Percentiles rank a stretch among this genome's conserved stretches.
These are phyloP conservation scores for Lanmaoa rubissima DNA, from an alignment of 768 basidiomycete species.

Conservation along the genomic window DNA sequence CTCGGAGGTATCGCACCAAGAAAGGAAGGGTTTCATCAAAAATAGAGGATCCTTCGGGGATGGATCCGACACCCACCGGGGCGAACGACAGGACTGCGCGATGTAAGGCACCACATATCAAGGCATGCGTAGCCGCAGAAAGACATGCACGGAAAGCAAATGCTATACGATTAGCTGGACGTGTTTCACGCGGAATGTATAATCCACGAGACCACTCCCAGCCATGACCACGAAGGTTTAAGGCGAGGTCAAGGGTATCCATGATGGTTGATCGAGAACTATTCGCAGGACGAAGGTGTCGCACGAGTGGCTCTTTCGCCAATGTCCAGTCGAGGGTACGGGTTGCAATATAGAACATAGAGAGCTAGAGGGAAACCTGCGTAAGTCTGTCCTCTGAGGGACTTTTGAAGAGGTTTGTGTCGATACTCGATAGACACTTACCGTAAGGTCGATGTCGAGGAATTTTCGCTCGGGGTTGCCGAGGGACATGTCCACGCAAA, in stretches of 20 bases:
- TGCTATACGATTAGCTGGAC: conserved; percentile 34
- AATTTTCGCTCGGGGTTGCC: not conserved
- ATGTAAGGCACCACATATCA: conserved; percentile 46
- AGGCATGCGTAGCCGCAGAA: conserved; percentile 34
- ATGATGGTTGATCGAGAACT: not conserved
- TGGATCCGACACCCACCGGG: conserved; percentile 33
- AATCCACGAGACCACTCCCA: conserved; percentile 54
- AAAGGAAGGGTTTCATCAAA: conserved; percentile 34
- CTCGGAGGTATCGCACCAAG: conserved; percentile 31
- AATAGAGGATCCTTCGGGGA: conserved; percentile 27
- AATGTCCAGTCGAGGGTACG: conserved; percentile 22
- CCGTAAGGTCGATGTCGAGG: conserved; percentile 12
- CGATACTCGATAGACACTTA: not conserved
- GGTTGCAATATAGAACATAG: conserved; percentile 9
- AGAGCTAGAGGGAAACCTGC: not conserved
- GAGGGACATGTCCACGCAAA: conserved; percentile 13
- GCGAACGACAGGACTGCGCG: conserved; percentile 45
- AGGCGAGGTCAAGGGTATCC: conserved; percentile 50
- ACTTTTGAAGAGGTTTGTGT: not conserved
- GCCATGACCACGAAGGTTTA: conserved; percentile 54
- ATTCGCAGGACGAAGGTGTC: conserved; percentile 7
- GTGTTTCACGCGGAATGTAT: conserved; percentile 36
- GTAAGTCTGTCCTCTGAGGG: not conserved
- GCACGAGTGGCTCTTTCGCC: conserved; percentile 10
- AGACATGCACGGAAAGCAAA: conserved; percentile 39